A percentile compares a stretch with the other conserved stretches of the same genome.
phyloP scores from a whole-genome alignment of 2,329 filamentous ascomycete species.

The Xylariales sp. region DNA sequence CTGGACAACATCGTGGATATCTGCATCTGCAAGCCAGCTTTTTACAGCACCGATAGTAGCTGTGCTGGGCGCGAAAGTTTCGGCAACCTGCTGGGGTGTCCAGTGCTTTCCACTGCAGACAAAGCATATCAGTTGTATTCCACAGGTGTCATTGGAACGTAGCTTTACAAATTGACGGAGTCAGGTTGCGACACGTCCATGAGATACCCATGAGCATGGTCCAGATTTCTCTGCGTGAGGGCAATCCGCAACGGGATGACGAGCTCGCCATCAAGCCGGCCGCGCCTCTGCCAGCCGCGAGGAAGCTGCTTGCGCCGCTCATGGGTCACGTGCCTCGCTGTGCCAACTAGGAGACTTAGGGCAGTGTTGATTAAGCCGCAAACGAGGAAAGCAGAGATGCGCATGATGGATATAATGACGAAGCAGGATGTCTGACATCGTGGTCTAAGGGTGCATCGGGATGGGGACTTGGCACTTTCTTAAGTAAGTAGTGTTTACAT shows the following conservation, averaged over 20 bases:
- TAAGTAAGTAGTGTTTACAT: no score
- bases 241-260: neutral
- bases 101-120: neutral
- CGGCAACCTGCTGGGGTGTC: neutral
- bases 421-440: no score
- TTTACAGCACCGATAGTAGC: neutral
- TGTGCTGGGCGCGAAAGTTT: neutral
- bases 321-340: neutral
- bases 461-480: no score
- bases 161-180: neutral
- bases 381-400: no score
- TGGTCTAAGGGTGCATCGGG: no score
- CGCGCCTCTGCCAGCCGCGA: neutral
- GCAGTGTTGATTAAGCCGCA: no score
- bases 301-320: neutral
- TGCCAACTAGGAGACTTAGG: no score
- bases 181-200: neutral
- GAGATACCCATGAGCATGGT: neutral
- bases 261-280: neutral
- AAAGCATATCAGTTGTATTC: no score
- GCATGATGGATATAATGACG: no score
- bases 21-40: neutral
- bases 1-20: neutral
- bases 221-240: neutral
- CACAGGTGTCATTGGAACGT: neutral